Base-by-base conservation (phyloP, 805 yeast genomes). In the Grigorovia humatica region DNA sequence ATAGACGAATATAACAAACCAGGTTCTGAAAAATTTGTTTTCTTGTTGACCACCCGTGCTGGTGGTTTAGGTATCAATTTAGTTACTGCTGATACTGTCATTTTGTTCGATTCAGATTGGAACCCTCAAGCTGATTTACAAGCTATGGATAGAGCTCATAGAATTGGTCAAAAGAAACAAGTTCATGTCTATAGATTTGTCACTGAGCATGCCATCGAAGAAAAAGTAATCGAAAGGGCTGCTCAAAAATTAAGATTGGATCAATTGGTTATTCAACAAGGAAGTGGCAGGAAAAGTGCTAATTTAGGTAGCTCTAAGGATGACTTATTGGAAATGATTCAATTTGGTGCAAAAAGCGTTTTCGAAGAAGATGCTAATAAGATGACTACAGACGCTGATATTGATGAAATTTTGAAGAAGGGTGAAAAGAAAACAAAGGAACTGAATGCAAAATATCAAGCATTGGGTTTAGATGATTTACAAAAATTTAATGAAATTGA, bases 131-230 rank as follows among this genome's bases (percentile, higher is more conserved):
- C 96, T 0, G 98, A 90, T 73, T 74, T 90, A 62, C 98, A 90
- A 70, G 97, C 97, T 1, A 90, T 90, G 98, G 98, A 91, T 67
- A 78, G 98, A 63, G 97, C 97, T 0, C 98, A 90, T 64, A 81
- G 98, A 73, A 90, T 90, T 63, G 98, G 98, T 17, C 98, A 90
- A 67, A 91, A 87, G 66, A 91, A 91, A 63, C 98, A 90, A 70
- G 98, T 90, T 13, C 80, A 83, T 59, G 97, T 90, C 27, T 91
- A 78, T 66, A 74, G 98, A 57, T 87, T 90, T 70, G 95, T 90
- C 35, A 91, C 97, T 2, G 97, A 91, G 64, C 81, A 87, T 69
- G 96, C 97, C 1, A 87, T 90, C 59, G 98, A 90, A 64, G 98
- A 91, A 65, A 91, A 91, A 62, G 97, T 90, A 12, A 76, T 90